Base-by-base conservation (phyloP, 176 grass and related monocot genomes). In the Panicum miliaceum region DNA sequence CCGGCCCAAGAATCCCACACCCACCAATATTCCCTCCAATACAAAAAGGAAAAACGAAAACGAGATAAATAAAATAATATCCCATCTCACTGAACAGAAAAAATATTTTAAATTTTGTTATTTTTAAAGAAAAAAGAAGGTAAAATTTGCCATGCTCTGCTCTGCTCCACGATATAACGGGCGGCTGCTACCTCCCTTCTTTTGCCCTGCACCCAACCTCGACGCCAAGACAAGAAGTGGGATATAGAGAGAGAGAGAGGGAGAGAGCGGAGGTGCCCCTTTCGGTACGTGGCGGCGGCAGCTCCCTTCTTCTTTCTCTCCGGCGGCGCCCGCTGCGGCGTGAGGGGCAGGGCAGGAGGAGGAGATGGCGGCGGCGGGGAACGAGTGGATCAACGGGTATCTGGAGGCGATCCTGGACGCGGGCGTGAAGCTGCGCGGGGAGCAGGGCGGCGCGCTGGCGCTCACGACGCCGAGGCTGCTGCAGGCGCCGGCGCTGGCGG, bases 381-480 rank as follows among this genome's bases (percentile, higher is more conserved):
- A 98, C 57, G 96, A 98, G 77, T 98, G 96, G 93, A 88, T 98
- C 79, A 98, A 95, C 83, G 96, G 96, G 79, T 98, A 98, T 80
- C 68, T 98, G 72, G 93, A 95, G 87, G 96, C 93, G 81, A 98
- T 98, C 87, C 80, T 98, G 12, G 96, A 98, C 76, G 85, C 93
- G 3, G 90, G 90, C 3, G 32, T 78, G 0, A 89, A 83, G 84
- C 80, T 63, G 25, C 89, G 84, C 0, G 84, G 88, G 0, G 80
- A 74, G 75, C 84, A 85, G 8, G 48, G 79, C 76, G 20, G 76
- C 83, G 71, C 84, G 43, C 25, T 20, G 69, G 13, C 23, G 13
- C 6, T 45, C n/a, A n/a, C n/a, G 42, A 71, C 82, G 61, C 87
- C 94, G 61, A 79, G 25, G 35, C 82, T 89, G 38, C 73, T 85